These are phyloP conservation scores for Ceratocystis variospora DNA, from an alignment of 2,329 filamentous ascomycete genomes.

Conservation along the genomic window DNA sequence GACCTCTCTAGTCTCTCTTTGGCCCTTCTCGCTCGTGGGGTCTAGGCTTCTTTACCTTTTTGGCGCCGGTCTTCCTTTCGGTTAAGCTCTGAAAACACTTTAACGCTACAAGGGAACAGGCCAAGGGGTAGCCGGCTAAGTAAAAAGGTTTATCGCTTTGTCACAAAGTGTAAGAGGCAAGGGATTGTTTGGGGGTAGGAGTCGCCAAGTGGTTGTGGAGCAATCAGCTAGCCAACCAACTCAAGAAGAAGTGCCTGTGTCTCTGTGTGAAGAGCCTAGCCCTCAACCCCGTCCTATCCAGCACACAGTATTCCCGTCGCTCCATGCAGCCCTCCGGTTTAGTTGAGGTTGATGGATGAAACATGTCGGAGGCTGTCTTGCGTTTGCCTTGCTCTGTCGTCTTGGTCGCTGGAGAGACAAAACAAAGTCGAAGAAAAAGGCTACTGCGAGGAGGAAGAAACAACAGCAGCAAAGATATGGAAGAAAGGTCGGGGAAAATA, in stretches of 20 bases:
- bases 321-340: not conserved
- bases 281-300: not conserved
- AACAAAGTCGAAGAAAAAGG: not conserved
- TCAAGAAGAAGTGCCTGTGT: not conserved
- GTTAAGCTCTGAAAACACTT: slow-evolving; percentile 8
- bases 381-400: not conserved
- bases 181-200: not conserved
- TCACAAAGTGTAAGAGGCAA: not conserved
- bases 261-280: not conserved
- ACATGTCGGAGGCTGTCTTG: not conserved
- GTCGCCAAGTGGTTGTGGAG: not conserved
- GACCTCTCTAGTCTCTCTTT: no score
- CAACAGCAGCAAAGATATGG: not conserved
- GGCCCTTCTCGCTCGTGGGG: not conserved
- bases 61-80: not conserved
- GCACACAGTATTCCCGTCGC: not conserved
- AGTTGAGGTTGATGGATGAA: not conserved
- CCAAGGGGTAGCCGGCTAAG: not conserved
- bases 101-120: slow-evolving; percentile 1
- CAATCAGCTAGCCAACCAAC: not conserved
- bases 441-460: not conserved
- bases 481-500: not conserved
- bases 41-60: not conserved
- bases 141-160: not conserved
- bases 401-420: not conserved